phyloP scores from a whole-genome alignment of 352 stramenopile genomes.

The Globisporangium spinosum region DNA sequence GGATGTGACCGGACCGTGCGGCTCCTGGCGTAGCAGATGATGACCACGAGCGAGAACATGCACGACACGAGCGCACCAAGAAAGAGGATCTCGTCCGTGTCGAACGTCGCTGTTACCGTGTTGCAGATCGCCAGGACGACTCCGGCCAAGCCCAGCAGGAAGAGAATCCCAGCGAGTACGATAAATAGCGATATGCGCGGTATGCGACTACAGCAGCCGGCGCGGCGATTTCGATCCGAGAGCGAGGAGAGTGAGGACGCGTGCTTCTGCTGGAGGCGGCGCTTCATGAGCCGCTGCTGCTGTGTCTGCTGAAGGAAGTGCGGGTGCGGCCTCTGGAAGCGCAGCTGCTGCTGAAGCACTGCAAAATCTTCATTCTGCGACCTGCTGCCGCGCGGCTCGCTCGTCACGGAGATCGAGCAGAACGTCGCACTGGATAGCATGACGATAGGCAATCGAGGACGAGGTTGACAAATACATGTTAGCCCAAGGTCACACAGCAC shows the following conservation, averaged over 20 bases:
- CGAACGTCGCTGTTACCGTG: constrained; percentile 23
- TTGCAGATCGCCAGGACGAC: constrained; percentile 26
- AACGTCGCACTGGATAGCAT: constrained; percentile 38
- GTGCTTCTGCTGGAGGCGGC: constrained; percentile 10
- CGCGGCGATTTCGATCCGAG: not conserved
- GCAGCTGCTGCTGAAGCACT: constrained; percentile 10
- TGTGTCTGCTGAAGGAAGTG: constrained; percentile 23
- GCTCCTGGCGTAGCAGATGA: constrained; percentile 64
- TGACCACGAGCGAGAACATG: constrained; percentile 71
- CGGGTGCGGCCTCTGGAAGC: constrained; percentile 2
- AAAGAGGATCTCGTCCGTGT: constrained; percentile 63
- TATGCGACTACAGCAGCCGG: constrained; percentile 2
- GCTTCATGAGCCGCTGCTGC: constrained; percentile 10
- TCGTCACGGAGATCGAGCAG: constrained; percentile 59
- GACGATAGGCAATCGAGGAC: not conserved
- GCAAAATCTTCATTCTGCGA: constrained; percentile 36
- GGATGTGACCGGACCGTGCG: constrained; percentile 58
- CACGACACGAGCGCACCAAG: constrained; percentile 64
- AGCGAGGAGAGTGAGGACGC: not conserved
- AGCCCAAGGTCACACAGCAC: not conserved
- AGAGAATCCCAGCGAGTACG: constrained; percentile 30
- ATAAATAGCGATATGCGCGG: constrained; percentile 26
- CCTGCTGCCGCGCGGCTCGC: constrained; percentile 36
- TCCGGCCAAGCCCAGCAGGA: constrained; percentile 36
- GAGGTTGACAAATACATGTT: not conserved